phyloP scores from a whole-genome alignment of 768 basidiomycete species.

The Favolaschia claudopus region DNA sequence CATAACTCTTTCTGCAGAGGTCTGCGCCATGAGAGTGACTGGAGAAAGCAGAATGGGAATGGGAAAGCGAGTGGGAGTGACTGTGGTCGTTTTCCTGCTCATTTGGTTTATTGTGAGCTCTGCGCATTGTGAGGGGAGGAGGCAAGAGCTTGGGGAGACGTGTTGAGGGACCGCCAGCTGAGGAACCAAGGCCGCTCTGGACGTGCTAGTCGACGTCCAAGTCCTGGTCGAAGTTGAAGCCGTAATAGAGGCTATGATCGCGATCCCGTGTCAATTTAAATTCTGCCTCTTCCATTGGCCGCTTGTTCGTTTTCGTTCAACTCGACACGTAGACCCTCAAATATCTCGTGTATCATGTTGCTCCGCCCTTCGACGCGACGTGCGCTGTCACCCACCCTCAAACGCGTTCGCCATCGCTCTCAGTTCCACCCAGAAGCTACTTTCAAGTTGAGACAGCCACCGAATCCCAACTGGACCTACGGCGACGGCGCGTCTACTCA shows the following conservation, averaged over 20 bases:
- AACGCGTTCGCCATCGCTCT: neutral
- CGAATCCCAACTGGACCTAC: constrained; percentile 51
- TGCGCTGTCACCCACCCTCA: neutral
- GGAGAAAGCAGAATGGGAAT: constrained; percentile 29
- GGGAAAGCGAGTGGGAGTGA: constrained; percentile 42
- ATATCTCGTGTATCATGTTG: neutral
- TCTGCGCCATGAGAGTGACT: constrained; percentile 59
- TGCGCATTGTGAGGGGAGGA: constrained; percentile 24
- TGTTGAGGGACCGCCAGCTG: neutral
- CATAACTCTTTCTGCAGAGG: constrained; percentile 72
- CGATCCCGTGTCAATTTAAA: too few relatives aligned
- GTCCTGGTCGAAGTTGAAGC: too few relatives aligned
- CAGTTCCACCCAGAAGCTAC: constrained; percentile 31
- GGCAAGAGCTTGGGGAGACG: constrained; percentile 1
- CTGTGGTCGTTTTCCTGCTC: constrained; percentile 46
- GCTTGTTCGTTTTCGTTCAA: neutral
- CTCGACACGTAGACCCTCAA: neutral
- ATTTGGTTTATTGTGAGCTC: constrained; percentile 17
- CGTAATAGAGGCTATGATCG: too few relatives aligned
- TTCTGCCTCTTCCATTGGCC: too few relatives aligned
- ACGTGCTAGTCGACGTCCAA: too few relatives aligned
- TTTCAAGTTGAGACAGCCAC: constrained; percentile 45
- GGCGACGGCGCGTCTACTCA: constrained; percentile 43
- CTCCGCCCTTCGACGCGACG: neutral
- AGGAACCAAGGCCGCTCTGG: neutral